Evolutionary conservation across 1,139 yeast genomes (phyloP), one percentile per base, ranked within the genome.

Genomic region (Diutina catenulata): DNA sequence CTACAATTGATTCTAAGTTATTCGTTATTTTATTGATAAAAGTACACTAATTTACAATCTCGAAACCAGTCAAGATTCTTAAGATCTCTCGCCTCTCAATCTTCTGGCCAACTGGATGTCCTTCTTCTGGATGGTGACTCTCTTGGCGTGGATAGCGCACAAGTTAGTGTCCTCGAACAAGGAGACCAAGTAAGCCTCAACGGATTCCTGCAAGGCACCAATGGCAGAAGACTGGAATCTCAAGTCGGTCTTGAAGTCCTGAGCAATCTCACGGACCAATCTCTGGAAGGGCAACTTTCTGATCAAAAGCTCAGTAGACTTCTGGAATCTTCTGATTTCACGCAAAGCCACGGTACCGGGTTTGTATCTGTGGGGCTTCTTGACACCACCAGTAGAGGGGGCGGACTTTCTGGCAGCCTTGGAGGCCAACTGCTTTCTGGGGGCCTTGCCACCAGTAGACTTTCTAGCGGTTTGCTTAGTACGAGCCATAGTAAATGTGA

Each of bases 331-430:
- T 81, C 96, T 86, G 62, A 88, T 88, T 76, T 88, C 97, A 82
- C 96, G 88, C 64, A 88, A 82, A 57, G 97, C 97, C 60, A 88
- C 96, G 61, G 96, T 88, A 87, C 97, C 97, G 67, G 97, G 97
- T 91, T 87, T 88, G 75, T 87, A 88, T 82, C 97, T 86, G 86
- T 88, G 97, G 53, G 96, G 96, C 77, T 88, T 88, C 88, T 88
- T 88, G 64, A 88, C 96, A 80, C 96, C 97, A 65, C 96, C 96
- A 50, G 95, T 79, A 49, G 95, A 74, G 73, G 94, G 91, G 45
- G 96, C 96, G 42, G 97, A 87, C 72, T 88, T 88, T 79, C 97
- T 82, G 55, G 97, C 96, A 57, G 95, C 96, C 82, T 88, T 88
- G 53, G 96, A 87, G 58, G 97, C 96, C 61, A 88, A 78, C 73